These are phyloP conservation scores for Ganoderma boninense DNA, from an alignment of 1,284 basidiomycete genomes.

Conservation along the genomic window DNA sequence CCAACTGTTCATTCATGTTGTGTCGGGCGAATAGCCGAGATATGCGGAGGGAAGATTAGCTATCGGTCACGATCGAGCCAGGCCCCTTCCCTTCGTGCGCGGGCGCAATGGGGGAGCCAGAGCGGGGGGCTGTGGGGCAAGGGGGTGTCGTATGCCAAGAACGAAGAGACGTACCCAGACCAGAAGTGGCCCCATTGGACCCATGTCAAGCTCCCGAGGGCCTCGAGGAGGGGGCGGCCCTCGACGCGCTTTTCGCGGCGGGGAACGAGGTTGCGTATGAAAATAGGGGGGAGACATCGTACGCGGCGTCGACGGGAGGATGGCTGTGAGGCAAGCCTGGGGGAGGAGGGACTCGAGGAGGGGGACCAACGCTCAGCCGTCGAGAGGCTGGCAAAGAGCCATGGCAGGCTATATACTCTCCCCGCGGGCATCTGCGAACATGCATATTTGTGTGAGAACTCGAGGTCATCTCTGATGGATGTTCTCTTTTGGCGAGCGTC, in stretches of 20 bases:
- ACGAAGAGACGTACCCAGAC: slow-evolving; percentile 46
- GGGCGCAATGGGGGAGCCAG: neutral
- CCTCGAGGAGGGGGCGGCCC: slow-evolving; percentile 46
- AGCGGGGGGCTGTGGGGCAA: slow-evolving; percentile 8
- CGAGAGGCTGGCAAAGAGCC: neutral
- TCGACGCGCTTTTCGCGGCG: slow-evolving; percentile 49
- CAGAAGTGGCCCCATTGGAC: slow-evolving; percentile 60
- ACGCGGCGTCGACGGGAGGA: slow-evolving; percentile 17
- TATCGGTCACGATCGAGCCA: slow-evolving; percentile 14
- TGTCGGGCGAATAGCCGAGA: slow-evolving; percentile 23
- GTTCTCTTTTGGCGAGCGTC: neutral
- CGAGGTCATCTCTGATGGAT: neutral
- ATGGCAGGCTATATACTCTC: slow-evolving; percentile 8
- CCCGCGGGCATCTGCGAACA: neutral
- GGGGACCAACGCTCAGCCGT: slow-evolving; percentile 14
- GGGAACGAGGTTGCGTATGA: slow-evolving; percentile 43
- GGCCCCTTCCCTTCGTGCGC: neutral
- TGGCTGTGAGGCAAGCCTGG: neutral
- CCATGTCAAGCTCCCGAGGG: slow-evolving; percentile 49
- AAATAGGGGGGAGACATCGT: slow-evolving; percentile 44
- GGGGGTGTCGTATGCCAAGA: slow-evolving; percentile 7
- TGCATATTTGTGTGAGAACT: neutral
- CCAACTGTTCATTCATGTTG: slow-evolving; percentile 55
- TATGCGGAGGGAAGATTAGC: slow-evolving; percentile 8
- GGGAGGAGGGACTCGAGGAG: neutral